Percentiles rank a stretch among this genome's conserved stretches.
phyloP scores from a whole-genome alignment of 2,329 filamentous ascomycete species.

The Neurospora sp. region DNA sequence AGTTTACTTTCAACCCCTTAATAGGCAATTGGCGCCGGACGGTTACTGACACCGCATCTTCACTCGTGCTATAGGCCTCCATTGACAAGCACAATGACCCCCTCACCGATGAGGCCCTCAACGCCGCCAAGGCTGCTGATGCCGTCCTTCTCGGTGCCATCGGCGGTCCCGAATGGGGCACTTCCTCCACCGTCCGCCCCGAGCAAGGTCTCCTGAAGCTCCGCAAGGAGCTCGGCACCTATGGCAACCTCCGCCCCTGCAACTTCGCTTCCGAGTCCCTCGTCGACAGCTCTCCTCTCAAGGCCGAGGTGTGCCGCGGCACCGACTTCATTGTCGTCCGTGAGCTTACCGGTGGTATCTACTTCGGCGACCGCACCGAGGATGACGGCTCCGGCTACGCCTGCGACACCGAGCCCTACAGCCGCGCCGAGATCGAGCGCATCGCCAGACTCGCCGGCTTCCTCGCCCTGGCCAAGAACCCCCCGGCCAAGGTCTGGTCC shows the following conservation, averaged over 20 bases:
- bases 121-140: constrained; percentile 74
- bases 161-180: constrained; percentile 94
- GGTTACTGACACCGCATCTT: neutral
- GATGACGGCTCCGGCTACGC: constrained; percentile 65
- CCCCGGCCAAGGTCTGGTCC: constrained; percentile 71
- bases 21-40: neutral
- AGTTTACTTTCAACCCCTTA: constrained; percentile 29
- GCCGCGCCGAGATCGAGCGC: constrained; percentile 75
- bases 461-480: constrained; percentile 67
- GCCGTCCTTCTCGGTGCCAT: constrained; percentile 90
- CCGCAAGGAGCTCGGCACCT: constrained; percentile 87
- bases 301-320: constrained; percentile 73
- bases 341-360: constrained; percentile 86
- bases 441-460: constrained; percentile 73
- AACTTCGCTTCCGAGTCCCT: constrained; percentile 86
- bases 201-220: constrained; percentile 87
- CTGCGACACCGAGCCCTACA: constrained; percentile 81
- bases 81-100: constrained; percentile 74
- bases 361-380: constrained; percentile 86
- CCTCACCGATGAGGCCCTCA: constrained; percentile 73
- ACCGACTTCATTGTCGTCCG: constrained; percentile 90
- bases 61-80: constrained; percentile 52
- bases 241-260: constrained; percentile 92
- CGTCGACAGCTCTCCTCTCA: constrained; percentile 77
- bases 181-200: constrained; percentile 67